Conservation (phyloP, 768 basidiomycete species). For the Auricularia cornea region DNA sequence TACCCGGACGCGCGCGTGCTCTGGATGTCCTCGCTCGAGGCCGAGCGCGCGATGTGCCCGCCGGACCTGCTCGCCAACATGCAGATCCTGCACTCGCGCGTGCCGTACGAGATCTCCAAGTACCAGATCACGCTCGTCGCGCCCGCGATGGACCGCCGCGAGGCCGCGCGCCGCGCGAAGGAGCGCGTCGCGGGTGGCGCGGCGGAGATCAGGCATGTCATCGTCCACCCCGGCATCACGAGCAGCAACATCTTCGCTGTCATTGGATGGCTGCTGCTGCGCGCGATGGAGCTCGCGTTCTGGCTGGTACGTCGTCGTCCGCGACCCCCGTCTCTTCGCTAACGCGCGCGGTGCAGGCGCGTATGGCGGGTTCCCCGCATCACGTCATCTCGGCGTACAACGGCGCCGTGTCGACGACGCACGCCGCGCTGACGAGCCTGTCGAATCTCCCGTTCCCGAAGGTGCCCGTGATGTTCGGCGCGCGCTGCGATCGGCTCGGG, state of each 20-base stretch:
- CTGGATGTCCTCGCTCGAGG: constrained; percentile 73
- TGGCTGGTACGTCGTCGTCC: constrained; percentile 46
- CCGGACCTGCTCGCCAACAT: constrained; percentile 57
- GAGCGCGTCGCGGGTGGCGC: constrained; percentile 7
- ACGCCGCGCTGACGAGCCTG: constrained; percentile 56
- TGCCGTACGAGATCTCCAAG: constrained; percentile 65
- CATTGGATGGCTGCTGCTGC: constrained; percentile 35
- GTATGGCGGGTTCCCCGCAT: constrained; percentile 55
- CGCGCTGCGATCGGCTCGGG: constrained; percentile 53
- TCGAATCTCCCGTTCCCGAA: constrained; percentile 34
- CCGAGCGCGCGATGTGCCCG: constrained; percentile 26
- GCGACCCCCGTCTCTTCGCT: constrained; percentile 2
- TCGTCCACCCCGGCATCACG: constrained; percentile 63
- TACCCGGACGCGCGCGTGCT: constrained; percentile 49
- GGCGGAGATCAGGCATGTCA: constrained; percentile 44
- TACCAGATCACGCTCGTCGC: constrained; percentile 69
- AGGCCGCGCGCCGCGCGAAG: constrained; percentile 12
- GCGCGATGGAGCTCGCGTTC: constrained; percentile 46
- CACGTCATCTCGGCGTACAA: constrained; percentile 56
- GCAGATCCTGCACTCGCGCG: constrained; percentile 53
- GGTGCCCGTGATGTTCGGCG: constrained; percentile 42
- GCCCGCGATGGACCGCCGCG: constrained; percentile 40
- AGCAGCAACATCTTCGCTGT: constrained; percentile 50
- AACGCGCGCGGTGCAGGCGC: too few relatives aligned
- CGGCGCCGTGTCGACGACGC: constrained; percentile 57